Base-by-base conservation (phyloP, 2,329 filamentous ascomycete species). In the Rhynchosporium secalis region DNA sequence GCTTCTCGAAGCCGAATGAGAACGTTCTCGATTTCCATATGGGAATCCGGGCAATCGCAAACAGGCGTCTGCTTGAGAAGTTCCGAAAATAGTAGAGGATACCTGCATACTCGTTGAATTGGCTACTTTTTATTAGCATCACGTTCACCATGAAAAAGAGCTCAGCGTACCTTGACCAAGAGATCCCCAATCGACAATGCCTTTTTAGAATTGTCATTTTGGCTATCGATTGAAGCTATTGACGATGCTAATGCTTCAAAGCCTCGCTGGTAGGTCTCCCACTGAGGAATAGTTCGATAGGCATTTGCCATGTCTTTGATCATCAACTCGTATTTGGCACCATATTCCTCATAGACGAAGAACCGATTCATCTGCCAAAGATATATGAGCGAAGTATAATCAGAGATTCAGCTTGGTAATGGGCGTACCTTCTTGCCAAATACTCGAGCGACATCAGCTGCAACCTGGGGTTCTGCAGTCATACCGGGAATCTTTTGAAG, bases 21-120 rank as follows among this genome's bases (percentile, higher is more conserved):
- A 0, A 90, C 83, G 66, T 86, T 88, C 63, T 92, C 87, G 20
- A 98, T 85, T 58, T 91, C 88, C 73, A 89, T 86, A 75, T 96
- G 90, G 0, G 92, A 89, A 64, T 86, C 86, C 0, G 92, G 92
- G 71, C 92, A 96, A 72, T 98, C 94, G 60, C 84, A 87, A 1
- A 91, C 90, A 1, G 92, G 91, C 0, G 93, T 97, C 68, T 88
- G 83, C 71, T 89, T 93, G 63, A 93, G 81, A 8, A 99, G 80
- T 71, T 97, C 92, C 4, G 86, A 83, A 71, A 98, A 93, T 2
- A 98, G 79, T 3, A 99, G 79, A 10, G 92, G 92, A 72, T 98
- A 98, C 77, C 90, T 92, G 78, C 92, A 96, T 28, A 97, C 84
- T 60, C 94, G 85, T 76, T 99, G 94, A 26, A 97, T 93, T 0